A percentile compares a stretch with the other conserved stretches of the same genome.
Conservation (phyloP, 139 green algal genomes). For the Chlorella sp. region DNA sequence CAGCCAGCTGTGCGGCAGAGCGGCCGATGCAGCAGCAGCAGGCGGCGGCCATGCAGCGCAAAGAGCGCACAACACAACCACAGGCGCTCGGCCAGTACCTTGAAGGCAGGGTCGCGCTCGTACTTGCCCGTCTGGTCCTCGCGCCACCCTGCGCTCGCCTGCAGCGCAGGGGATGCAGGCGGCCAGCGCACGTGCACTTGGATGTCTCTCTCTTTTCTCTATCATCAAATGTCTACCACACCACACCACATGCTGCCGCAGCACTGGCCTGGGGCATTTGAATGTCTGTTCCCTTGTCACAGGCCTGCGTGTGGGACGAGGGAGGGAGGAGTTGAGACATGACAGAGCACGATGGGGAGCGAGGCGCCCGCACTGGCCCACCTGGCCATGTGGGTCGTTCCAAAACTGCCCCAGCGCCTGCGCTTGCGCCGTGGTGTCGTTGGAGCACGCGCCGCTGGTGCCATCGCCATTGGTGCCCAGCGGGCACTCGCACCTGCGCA, state of each 20-base stretch:
- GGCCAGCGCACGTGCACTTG: neutral
- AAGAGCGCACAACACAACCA: no score
- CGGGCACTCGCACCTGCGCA: constrained; percentile 38
- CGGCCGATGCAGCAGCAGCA: no score
- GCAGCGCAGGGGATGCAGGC: neutral
- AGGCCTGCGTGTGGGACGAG: no score
- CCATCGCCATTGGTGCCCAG: constrained; percentile 1
- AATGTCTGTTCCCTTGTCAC: constrained; percentile 2
- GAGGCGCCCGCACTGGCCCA: no score
- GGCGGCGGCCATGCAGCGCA: no score
- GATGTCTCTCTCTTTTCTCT: neutral
- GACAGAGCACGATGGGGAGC: no score
- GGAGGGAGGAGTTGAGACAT: no score
- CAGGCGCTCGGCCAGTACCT: no score
- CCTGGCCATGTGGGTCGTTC: constrained; percentile 11
- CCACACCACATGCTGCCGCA: neutral
- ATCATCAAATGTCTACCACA: neutral
- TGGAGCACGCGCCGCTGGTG: neutral
- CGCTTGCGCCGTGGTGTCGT: neutral
- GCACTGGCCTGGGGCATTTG: neutral
- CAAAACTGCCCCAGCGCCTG: neutral
- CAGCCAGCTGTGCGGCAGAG: no score
- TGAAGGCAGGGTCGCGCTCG: constrained; percentile 11
- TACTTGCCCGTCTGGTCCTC: constrained; percentile 20
- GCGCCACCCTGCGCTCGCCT: constrained; percentile 2